Evolutionary conservation across 495 filamentous ascomycete genomes (phyloP), one percentile per base, ranked within the genome.

Genomic region (Acidiella bohemica): DNA sequence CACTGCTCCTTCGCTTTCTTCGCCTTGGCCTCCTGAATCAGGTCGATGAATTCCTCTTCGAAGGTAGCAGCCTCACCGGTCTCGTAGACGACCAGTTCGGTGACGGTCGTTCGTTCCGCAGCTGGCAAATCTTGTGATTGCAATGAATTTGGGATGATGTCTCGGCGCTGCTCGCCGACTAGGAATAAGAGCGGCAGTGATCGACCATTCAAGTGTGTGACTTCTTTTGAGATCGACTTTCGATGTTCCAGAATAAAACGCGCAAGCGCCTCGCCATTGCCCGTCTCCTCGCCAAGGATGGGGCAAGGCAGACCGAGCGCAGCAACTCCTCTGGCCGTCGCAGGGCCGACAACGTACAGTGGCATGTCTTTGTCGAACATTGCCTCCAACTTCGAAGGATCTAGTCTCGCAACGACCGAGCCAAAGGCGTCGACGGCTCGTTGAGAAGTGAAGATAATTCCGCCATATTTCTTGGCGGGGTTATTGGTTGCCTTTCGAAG

Each of bases 401-500:
- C 53, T 55, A 46, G 49, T 50, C 58, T 47, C 33, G 50, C 46
- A n/a, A 88, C 64, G n/a, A 87, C 64, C 22, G 66, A 55, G 9
- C 73, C 65, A 47, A 93, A 87, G 1, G 76, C 86, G 51, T 95
- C 90, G 9, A 94, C 90, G 5, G 90, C 82, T 14, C 92, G 73
- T 55, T 96, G 92, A 13, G 84, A 93, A 0, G 90, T 97, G 58
- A 97, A 92, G 33, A 95, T 81, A 36, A 95, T 55, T 1, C 83
- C 87, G 10, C 84, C 84, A 59, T 93, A 93, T 43, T 63, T 57
- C 36, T 59, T 46, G 8, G 46, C 56, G 19, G 40, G 23, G 30
- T 43, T 37, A 39, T 47, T 26, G 17, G 39, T 40, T 11, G 32
- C 36, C 42, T 43, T 22, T 39, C 35, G 1, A 30, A 36, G 34